phyloP scores from a whole-genome alignment of 2,329 filamentous ascomycete genomes.

The Aspergillus floridensis region DNA sequence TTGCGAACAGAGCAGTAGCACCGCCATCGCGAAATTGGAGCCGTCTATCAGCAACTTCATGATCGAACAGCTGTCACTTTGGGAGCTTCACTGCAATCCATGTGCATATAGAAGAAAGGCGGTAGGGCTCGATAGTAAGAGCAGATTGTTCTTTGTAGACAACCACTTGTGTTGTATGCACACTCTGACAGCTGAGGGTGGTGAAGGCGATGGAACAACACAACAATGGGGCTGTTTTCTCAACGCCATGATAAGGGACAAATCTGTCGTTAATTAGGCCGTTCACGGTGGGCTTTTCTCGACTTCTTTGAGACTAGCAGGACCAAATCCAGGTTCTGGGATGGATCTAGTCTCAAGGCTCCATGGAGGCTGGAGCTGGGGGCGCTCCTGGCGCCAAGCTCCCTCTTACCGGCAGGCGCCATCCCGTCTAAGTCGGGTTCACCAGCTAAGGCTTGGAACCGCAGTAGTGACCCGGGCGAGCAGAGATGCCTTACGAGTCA shows the following conservation, averaged over 20 bases:
- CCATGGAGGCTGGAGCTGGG: not conserved
- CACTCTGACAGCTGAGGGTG: not conserved
- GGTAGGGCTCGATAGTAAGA: not conserved
- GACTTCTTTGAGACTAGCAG: not conserved
- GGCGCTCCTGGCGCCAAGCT: constrained; percentile 1
- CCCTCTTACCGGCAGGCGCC: not conserved
- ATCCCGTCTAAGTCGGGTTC: not conserved
- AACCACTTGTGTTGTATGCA: not conserved
- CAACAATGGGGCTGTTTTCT: not conserved
- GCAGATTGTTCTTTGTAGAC: not conserved
- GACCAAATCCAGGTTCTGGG: constrained; percentile 2
- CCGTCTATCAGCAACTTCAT: not conserved
- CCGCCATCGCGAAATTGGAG: not conserved
- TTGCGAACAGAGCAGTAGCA: not conserved
- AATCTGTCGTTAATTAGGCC: too few species aligned
- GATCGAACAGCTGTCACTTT: not conserved
- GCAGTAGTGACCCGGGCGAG: not conserved
- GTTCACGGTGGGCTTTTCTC: too few species aligned
- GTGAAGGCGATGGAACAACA: not conserved
- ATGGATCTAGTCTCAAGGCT: constrained; percentile 1
- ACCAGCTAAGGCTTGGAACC: not conserved
- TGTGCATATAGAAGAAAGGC: too few species aligned
- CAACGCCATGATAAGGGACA: not conserved
- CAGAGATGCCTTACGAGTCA: not conserved
- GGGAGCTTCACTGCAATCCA: not conserved